Base-by-base conservation (phyloP, 805 yeast species). In the Peterozyma toletana region DNA sequence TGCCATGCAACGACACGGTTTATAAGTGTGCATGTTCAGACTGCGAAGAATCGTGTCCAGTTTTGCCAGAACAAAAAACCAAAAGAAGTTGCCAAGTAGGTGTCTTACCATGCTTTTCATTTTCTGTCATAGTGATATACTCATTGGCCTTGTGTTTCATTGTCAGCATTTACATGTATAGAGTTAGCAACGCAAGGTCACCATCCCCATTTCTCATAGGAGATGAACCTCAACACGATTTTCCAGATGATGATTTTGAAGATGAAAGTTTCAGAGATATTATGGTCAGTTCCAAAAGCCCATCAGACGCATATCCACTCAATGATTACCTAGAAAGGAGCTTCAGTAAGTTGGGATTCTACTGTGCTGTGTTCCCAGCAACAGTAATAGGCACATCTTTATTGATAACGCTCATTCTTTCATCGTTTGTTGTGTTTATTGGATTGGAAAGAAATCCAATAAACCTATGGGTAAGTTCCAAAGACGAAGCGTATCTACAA, bases 11-110 rank as follows among this genome's bases (percentile, higher is more conserved):
- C 50, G 90, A 83, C 50, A 59, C 66, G 1, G 70, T 67, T 36
- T 91, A 78, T 58, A 76, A 75, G 50, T 89, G 96, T 63, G 86
- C 98, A 0, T 91, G 99, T 56, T 73, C 96, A 0, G 99, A 91
- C 62, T 91, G 99, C 60, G 78, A 84, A 0, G 67, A 59, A 1
- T 74, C 89, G 1, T 91, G 99, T 56, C 97, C 98, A 0, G 56
- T 50, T 0, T 68, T 91, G 17, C 78, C 78, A 0, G 64, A 66
- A 0, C 58, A 83, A 33, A 55, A 60, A 7, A 59, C 64, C 2
- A 52, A 58, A 2, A 57, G 61, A 0, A 46, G 49, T 3, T 86
- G 96, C 58, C 63, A 56, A 30, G 69, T 88, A 1, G 86, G 83
- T 0, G 59, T 64, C 0, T 36, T 90, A 1, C 87, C 90, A 0